These are phyloP conservation scores for Rhodotorula babjevae DNA, from an alignment of 768 basidiomycete species.

Conservation along the genomic window DNA sequence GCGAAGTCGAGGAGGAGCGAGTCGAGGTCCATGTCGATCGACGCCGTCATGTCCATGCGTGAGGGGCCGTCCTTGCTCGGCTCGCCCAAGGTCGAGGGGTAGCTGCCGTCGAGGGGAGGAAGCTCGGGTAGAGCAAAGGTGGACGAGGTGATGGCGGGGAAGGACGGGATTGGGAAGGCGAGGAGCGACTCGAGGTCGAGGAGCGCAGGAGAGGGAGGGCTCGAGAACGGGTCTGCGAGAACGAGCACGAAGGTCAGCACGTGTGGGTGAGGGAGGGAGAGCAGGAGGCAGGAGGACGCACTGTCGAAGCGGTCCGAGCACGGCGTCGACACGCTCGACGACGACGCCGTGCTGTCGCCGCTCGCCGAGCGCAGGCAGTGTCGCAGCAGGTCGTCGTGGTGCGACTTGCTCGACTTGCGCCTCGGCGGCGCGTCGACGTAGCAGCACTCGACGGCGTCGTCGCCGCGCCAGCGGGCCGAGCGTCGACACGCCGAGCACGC, in stretches of 20 bases:
- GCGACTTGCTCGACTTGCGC: neutral
- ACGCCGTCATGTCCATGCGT: too few species aligned
- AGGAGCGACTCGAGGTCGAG: neutral
- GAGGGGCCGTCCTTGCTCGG: too few species aligned
- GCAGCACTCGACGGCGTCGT: neutral
- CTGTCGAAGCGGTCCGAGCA: neutral
- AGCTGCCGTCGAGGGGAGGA: neutral
- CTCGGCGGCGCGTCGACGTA: neutral
- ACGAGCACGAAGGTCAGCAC: neutral
- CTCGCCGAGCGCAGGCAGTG: neutral
- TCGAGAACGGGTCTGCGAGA: neutral
- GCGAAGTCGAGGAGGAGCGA: too few species aligned
- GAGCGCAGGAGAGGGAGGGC: neutral
- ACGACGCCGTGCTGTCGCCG: neutral
- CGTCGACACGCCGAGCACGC: conserved; percentile 14
- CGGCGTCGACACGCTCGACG: neutral
- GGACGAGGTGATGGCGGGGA: neutral
- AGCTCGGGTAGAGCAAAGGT: neutral
- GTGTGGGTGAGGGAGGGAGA: too few species aligned
- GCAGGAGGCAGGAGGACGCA: neutral
- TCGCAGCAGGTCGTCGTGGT: neutral
- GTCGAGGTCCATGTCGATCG: neutral
- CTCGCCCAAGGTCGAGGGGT: too few species aligned
- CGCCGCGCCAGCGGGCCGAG: conserved; percentile 10
- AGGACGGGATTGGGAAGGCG: neutral